Conservation (phyloP, 148 eudicot genomes). For the Arctostaphylos glauca region DNA sequence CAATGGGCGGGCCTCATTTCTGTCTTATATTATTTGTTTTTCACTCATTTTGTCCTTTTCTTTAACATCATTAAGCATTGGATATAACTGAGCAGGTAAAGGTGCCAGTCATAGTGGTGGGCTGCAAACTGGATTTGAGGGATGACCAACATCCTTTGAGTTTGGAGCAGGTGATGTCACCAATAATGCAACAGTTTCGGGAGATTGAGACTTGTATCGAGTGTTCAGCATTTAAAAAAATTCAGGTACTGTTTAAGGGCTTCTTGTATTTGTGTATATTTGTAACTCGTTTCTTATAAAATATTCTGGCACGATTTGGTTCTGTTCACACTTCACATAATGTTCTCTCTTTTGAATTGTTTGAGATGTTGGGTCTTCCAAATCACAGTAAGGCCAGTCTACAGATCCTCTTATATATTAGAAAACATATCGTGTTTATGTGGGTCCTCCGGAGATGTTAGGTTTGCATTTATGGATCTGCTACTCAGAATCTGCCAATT, state of each 20-base stretch:
- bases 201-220: constrained; percentile 98
- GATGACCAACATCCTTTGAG: constrained; percentile 69
- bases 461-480: not conserved
- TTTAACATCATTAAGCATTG: not conserved
- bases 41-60: not conserved
- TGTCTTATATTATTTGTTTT: not conserved
- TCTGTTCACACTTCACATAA: not conserved
- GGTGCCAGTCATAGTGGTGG: constrained; percentile 94
- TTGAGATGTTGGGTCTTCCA: not conserved
- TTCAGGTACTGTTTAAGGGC: constrained; percentile 58
- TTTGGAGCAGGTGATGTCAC: constrained; percentile 91
- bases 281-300: not conserved
- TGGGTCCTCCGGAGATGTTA: constrained; percentile 2
- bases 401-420: not conserved
- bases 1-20: not conserved
- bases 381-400: not conserved
- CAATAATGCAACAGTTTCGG: constrained; percentile 93
- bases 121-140: constrained; percentile 90
- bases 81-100: constrained; percentile 53
- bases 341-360: not conserved
- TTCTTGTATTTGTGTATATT: not conserved
- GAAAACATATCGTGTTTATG: not conserved
- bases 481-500: not conserved
- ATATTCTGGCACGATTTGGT: not conserved
- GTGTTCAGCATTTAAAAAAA: constrained; percentile 74